Percentiles rank a stretch among this genome's conserved stretches.
Conservation (phyloP, 1,139 yeast species). For the Saccharomycopsis hybrid region DNA sequence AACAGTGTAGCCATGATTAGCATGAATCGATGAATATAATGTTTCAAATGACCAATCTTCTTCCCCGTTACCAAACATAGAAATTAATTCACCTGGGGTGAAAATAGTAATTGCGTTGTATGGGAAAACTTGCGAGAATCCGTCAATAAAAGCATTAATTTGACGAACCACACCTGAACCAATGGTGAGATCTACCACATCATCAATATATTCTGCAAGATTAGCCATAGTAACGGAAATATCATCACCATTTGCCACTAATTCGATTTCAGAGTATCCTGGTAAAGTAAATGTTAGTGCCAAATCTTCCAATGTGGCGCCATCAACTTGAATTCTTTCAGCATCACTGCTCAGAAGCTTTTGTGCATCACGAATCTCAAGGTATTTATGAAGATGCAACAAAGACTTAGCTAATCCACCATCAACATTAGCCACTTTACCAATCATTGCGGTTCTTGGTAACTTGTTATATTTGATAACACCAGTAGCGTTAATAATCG, state of each 20-base stretch:
- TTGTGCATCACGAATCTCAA: slow-evolving; percentile 38
- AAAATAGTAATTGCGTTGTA: slow-evolving; percentile 65
- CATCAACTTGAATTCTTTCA: slow-evolving; percentile 16
- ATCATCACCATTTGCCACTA: slow-evolving; percentile 51
- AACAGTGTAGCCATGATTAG: slow-evolving; percentile 84
- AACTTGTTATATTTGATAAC: slow-evolving; percentile 16
- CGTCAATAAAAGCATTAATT: slow-evolving; percentile 63
- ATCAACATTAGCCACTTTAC: slow-evolving; percentile 51
- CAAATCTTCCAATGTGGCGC: slow-evolving; percentile 36
- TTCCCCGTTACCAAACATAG: slow-evolving; percentile 63
- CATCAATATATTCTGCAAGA: slow-evolving; percentile 48
- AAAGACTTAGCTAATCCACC: slow-evolving; percentile 56
- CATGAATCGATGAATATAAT: slow-evolving; percentile 54
- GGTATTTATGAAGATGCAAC: slow-evolving; percentile 28
- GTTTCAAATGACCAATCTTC: slow-evolving; percentile 85
- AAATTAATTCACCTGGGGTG: slow-evolving; percentile 64
- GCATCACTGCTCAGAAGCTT: background rate
- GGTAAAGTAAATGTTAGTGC: slow-evolving; percentile 68
- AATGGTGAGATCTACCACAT: slow-evolving; percentile 55
- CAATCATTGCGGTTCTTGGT: slow-evolving; percentile 31
- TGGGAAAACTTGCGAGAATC: slow-evolving; percentile 83
- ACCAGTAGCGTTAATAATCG: slow-evolving; percentile 25
- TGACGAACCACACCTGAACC: slow-evolving; percentile 62
- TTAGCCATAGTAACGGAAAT: slow-evolving; percentile 45
- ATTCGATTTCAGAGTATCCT: slow-evolving; percentile 59